phyloP scores from a whole-genome alignment of 176 grass and related monocot species.

The Calamus simplicifolius region DNA sequence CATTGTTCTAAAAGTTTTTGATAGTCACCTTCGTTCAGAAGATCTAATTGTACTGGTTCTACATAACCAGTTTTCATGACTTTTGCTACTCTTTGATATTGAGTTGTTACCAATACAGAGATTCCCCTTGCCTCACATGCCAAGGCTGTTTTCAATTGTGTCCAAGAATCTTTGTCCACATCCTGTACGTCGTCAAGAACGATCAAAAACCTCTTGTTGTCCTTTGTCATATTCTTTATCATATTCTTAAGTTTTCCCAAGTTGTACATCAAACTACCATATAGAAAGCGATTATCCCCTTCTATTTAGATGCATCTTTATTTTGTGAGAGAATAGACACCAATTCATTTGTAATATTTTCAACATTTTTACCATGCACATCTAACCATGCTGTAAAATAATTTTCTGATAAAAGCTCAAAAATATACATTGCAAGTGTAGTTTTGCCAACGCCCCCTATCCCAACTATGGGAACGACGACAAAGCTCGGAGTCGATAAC shows the following conservation, averaged over 20 bases:
- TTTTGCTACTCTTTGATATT: conserved; percentile 15
- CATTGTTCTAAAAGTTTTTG: conserved; percentile 17
- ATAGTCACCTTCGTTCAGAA: conserved; percentile 7
- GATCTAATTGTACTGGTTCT: conserved; percentile 7
- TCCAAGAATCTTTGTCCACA: conserved; percentile 11
- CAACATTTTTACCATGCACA: too few relatives aligned
- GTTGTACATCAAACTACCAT: too few relatives aligned
- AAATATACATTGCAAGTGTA: conserved; percentile 27
- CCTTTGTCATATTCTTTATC: too few relatives aligned
- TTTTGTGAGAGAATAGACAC: background rate
- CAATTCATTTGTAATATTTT: conserved; percentile 11
- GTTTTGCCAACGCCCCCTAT: conserved; percentile 41
- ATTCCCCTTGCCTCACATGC: background rate
- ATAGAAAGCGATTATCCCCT: too few relatives aligned
- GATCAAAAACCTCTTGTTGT: conserved; percentile 11
- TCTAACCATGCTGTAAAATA: conserved; percentile 29
- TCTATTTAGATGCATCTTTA: background rate
- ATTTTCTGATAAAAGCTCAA: background rate
- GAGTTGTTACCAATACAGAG: conserved; percentile 28
- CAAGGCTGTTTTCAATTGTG: background rate
- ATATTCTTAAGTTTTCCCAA: too few relatives aligned
- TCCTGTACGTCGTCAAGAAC: conserved; percentile 38
- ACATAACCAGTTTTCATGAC: conserved; percentile 18
- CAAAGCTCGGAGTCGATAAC: background rate
- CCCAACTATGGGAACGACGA: conserved; percentile 33